Percentiles rank a stretch among this genome's conserved stretches.
Conservation (phyloP, 306 rosid species). For the Cicer yamashitae region DNA sequence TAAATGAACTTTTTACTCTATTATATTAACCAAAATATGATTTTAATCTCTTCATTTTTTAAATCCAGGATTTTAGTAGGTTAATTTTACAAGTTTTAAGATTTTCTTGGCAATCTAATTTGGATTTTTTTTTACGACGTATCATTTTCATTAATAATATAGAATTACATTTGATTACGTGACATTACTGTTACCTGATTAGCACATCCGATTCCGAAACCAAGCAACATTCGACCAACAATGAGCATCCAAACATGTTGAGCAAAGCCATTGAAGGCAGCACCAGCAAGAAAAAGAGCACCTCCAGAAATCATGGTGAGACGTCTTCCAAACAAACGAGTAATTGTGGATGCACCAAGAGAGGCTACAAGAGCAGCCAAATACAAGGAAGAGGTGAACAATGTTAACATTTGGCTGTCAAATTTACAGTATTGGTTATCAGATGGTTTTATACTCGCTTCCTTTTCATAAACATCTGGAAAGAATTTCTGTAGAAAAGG, state of each 20-base stretch:
- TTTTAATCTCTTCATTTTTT: too few species aligned
- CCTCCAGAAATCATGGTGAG: not conserved
- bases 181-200: not conserved
- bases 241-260: constrained; percentile 16
- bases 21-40: too few species aligned
- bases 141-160: too few species aligned
- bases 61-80: too few species aligned
- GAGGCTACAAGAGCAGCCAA: not conserved
- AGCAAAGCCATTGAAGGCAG: constrained; percentile 1
- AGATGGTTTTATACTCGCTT: not conserved
- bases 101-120: too few species aligned
- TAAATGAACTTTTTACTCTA: too few species aligned
- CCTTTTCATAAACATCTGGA: not conserved
- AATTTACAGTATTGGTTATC: constrained; percentile 6
- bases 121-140: too few species aligned
- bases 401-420: not conserved
- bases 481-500: not conserved
- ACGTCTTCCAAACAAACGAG: not conserved
- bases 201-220: not conserved
- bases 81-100: too few species aligned
- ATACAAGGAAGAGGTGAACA: not conserved
- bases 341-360: not conserved
- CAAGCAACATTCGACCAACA: constrained; percentile 8
- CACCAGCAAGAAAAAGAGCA: not conserved
- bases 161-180: too few species aligned